Percentiles rank a stretch among this genome's conserved stretches.
Conservation (phyloP, 148 eudicot species). For the Diospyros kaki region DNA sequence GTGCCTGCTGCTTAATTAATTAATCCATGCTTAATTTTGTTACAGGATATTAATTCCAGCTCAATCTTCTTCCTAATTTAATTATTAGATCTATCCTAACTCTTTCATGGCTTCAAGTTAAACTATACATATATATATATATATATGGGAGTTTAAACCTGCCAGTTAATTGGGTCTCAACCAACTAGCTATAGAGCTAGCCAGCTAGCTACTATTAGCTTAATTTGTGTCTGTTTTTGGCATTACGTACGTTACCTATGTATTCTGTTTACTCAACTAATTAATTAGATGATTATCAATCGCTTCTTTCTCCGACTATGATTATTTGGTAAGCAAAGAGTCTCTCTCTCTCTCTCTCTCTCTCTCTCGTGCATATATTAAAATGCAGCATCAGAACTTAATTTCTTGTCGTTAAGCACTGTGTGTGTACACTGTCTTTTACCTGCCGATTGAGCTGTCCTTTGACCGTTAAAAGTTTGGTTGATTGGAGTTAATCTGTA, state of each 20-base stretch:
- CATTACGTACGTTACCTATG: not conserved
- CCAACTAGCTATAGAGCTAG: not conserved
- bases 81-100: not conserved
- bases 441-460: no score
- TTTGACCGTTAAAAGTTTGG: no score
- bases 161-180: not conserved
- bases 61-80: not conserved
- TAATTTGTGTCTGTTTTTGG: not conserved
- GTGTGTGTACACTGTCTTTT: no score
- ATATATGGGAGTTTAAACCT: not conserved
- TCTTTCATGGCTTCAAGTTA: not conserved
- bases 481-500: no score
- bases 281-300: no score
- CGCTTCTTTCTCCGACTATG: no score
- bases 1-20: conserved; percentile 44
- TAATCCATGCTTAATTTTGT: not conserved
- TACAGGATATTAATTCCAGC: not conserved
- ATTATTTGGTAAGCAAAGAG: not conserved
- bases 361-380: not conserved
- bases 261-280: no score
- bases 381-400: no score
- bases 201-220: no score
- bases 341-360: not conserved
- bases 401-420: no score
- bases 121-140: no score